Evolutionary conservation across 2,329 filamentous ascomycete genomes (phyloP).

Genomic region (Ramularia collo-cygni): DNA sequence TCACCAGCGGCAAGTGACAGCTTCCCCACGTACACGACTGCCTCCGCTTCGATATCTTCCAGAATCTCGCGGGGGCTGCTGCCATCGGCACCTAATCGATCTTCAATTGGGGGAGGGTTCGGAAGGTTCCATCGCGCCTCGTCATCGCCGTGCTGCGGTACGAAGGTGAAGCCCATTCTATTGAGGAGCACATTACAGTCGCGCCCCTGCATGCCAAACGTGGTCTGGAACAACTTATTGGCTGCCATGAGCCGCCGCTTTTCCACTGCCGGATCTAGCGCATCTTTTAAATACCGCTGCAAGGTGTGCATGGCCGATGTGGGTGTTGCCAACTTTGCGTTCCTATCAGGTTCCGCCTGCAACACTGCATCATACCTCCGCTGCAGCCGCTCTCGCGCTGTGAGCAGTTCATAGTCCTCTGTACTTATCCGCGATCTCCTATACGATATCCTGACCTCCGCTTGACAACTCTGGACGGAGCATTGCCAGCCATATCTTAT

Average conservation of each 20-base stretch:
- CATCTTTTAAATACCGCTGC: slow-evolving; percentile 54
- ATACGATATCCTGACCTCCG: slow-evolving; percentile 46
- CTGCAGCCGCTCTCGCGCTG: slow-evolving; percentile 46
- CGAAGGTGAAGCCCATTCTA: slow-evolving; percentile 49
- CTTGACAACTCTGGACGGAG: slow-evolving; percentile 51
- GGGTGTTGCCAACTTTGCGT: slow-evolving; percentile 44
- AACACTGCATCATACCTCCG: slow-evolving; percentile 49
- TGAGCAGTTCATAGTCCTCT: slow-evolving; percentile 46
- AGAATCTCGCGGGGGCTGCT: slow-evolving; percentile 37
- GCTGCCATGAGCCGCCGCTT: slow-evolving; percentile 50
- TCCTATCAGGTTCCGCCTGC: slow-evolving; percentile 46
- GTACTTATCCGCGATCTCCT: slow-evolving; percentile 46
- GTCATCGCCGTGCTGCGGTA: background rate
- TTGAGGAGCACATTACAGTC: slow-evolving; percentile 54
- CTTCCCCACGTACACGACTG: slow-evolving; percentile 46
- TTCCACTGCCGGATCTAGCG: slow-evolving; percentile 44
- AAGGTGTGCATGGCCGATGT: slow-evolving; percentile 52
- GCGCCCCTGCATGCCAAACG: slow-evolving; percentile 46
- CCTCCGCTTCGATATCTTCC: slow-evolving; percentile 55
- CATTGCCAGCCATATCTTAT: slow-evolving; percentile 49
- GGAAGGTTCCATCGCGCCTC: slow-evolving; percentile 26
- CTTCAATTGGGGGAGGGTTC: slow-evolving; percentile 15
- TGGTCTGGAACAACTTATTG: slow-evolving; percentile 59
- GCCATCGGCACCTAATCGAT: slow-evolving; percentile 20
- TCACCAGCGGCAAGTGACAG: slow-evolving; percentile 19